These are phyloP conservation scores for Arabis alpina DNA, from an alignment of 345 rosid genomes.

Conservation along the genomic window DNA sequence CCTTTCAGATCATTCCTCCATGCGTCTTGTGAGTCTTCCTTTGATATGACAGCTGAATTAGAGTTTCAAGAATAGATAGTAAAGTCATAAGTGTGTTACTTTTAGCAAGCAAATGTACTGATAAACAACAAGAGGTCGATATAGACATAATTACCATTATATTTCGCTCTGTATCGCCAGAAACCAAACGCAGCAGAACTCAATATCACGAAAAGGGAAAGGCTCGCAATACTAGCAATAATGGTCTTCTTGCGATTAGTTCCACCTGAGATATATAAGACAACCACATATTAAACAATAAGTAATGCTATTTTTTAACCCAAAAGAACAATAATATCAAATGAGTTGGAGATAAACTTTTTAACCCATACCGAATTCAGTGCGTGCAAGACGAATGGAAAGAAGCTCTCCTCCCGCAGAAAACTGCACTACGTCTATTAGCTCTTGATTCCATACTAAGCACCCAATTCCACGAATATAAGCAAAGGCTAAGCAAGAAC, in stretches of 20 bases:
- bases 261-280: conserved; percentile 7
- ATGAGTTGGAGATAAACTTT: too few species aligned
- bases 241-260: conserved; percentile 10
- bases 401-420: neutral
- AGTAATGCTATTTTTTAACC: neutral
- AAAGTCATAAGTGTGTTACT: conserved; percentile 3
- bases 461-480: conserved; percentile 25
- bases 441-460: conserved; percentile 13
- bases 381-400: conserved; percentile 20
- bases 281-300: neutral
- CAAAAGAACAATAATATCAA: neutral
- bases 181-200: conserved; percentile 15
- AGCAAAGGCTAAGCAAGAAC: conserved; percentile 34
- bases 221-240: conserved; percentile 10
- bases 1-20: conserved; percentile 25
- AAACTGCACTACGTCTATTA: conserved; percentile 13
- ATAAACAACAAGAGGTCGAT: too few species aligned
- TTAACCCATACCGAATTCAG: conserved; percentile 24
- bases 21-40: neutral
- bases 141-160: neutral
- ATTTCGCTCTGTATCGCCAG: conserved; percentile 9
- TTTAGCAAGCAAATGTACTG: too few species aligned
- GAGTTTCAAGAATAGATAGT: neutral
- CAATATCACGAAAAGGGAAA: conserved; percentile 22
- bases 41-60: neutral